These are phyloP conservation scores for Dorcoceras hygrometricum DNA, from an alignment of 257 asterid genomes.

Conservation along the genomic window DNA sequence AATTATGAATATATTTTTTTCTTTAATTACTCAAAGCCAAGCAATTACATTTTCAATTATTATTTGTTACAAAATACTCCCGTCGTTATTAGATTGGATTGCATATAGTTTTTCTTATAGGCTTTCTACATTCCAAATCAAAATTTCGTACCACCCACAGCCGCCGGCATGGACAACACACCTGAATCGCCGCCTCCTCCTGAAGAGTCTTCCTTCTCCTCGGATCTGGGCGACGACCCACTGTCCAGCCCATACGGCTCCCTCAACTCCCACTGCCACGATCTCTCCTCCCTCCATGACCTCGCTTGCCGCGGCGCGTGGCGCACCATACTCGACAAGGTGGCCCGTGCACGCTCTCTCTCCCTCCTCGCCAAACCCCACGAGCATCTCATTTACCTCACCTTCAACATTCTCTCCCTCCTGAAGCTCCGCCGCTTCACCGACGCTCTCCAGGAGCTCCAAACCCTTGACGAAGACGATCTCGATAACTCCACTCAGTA, in stretches of 20 bases:
- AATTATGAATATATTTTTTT: too few relatives aligned
- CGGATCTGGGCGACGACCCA: constrained; percentile 42
- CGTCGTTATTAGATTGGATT: too few relatives aligned
- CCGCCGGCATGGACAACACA: constrained; percentile 8
- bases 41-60: too few relatives aligned
- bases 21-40: too few relatives aligned
- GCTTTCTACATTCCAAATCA: too few relatives aligned
- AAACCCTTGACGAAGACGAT: constrained; percentile 53
- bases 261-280: constrained; percentile 73
- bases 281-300: constrained; percentile 70
- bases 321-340: constrained; percentile 84
- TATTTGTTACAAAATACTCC: too few relatives aligned
- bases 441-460: constrained; percentile 74
- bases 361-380: constrained; percentile 78
- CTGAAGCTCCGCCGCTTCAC: constrained; percentile 82
- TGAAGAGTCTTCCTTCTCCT: constrained; percentile 4
- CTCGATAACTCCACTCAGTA: constrained; percentile 52
- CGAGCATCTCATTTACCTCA: constrained; percentile 81
- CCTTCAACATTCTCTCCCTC: constrained; percentile 78
- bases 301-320: constrained; percentile 94
- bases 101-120: too few relatives aligned
- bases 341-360: constrained; percentile 81
- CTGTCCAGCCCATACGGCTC: constrained; percentile 53
- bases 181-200: constrained; percentile 29
- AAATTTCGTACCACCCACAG: too few relatives aligned